A percentile compares a stretch with the other conserved stretches of the same genome.
Evolutionary conservation across 2,329 filamentous ascomycete species (phyloP).

Genomic region (Ascochyta rabiei): DNA sequence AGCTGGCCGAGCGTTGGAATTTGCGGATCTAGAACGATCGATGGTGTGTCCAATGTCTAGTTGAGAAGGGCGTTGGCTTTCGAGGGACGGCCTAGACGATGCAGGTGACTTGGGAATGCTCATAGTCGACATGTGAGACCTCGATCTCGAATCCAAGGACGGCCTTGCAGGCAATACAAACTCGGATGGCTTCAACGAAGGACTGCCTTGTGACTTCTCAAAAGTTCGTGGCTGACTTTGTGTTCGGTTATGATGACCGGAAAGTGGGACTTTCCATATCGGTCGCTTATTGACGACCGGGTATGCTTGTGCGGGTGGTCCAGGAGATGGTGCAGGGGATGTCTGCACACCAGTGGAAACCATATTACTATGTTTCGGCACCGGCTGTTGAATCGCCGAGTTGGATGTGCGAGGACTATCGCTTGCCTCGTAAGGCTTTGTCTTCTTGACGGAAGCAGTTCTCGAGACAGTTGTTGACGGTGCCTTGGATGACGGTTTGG

Average conservation of each 20-base stretch:
- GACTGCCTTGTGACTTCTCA: slow-evolving; percentile 44
- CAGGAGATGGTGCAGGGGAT: slow-evolving; percentile 56
- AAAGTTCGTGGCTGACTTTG: slow-evolving; percentile 57
- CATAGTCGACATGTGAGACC: slow-evolving; percentile 57
- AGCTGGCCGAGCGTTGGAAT: slow-evolving; percentile 71
- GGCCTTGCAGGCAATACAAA: slow-evolving; percentile 49
- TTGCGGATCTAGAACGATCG: slow-evolving; percentile 67
- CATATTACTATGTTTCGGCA: slow-evolving; percentile 59
- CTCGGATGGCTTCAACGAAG: slow-evolving; percentile 46
- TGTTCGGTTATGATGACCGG: slow-evolving; percentile 52
- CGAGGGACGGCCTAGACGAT: slow-evolving; percentile 71
- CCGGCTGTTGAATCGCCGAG: slow-evolving; percentile 50
- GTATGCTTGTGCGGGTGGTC: slow-evolving; percentile 37
- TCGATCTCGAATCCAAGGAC: slow-evolving; percentile 55
- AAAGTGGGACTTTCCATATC: slow-evolving; percentile 60
- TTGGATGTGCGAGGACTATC: slow-evolving; percentile 32
- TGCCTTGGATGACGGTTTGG: slow-evolving; percentile 38
- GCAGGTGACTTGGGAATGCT: slow-evolving; percentile 60
- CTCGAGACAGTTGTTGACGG: slow-evolving; percentile 41
- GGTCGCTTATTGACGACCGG: slow-evolving; percentile 52
- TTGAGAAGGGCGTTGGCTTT: slow-evolving; percentile 69
- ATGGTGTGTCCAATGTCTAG: slow-evolving; percentile 66
- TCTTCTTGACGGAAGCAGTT: slow-evolving; percentile 41
- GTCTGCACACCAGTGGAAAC: slow-evolving; percentile 85
- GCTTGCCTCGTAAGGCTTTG: slow-evolving; percentile 19